Evolutionary conservation across 768 basidiomycete genomes (phyloP), one percentile per base, ranked within the genome.

Genomic region (Suillus occidentalis): DNA sequence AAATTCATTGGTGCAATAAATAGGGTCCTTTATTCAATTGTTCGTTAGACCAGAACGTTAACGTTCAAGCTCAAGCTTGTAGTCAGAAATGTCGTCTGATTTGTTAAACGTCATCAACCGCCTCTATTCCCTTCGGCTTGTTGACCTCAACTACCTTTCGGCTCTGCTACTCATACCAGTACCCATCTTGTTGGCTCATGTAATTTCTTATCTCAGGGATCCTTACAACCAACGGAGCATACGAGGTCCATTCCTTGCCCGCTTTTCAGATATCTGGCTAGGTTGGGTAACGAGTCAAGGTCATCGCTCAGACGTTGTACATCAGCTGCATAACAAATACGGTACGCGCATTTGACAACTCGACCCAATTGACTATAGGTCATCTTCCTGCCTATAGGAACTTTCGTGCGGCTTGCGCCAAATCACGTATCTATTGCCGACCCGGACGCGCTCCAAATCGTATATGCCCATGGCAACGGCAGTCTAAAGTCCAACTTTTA

Each of bases 391-490:
- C 55, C 22, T 39, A 7, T 64, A 90, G 89, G 89, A 31, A 84
- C 83, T 10, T 77, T 91, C 61, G 87, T 90, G 20, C 87, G 90
- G 67, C 77, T 92, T 65, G 89, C 89, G 0, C 91, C 91, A 0
- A 89, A 91, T 69, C 89, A 92, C 69, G 80, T 94, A 10, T 91
- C 90, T 1, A 81, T 94, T 57, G 86, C 89, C 13, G 87, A 92
- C 69, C 92, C 94, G 0, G 88, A 87, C 1, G 94, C 93, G 0
- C 84, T 95, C 16, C 81, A 81, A 45, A 72, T 87, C 64, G 82
- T 96, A 16, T 95, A 95, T 71, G 93, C 88, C 1, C 94, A 89
- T 67, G 92, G 92, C 5, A 94, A 88, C 63, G 93, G 94, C n/a
- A 85, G 90, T 6, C 82, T 90, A 63, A 95, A 94, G 71, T 85